A percentile compares a stretch with the other conserved stretches of the same genome.
phyloP scores from a whole-genome alignment of 2,329 filamentous ascomycete species.

The Mycosphaerella arachidis region DNA sequence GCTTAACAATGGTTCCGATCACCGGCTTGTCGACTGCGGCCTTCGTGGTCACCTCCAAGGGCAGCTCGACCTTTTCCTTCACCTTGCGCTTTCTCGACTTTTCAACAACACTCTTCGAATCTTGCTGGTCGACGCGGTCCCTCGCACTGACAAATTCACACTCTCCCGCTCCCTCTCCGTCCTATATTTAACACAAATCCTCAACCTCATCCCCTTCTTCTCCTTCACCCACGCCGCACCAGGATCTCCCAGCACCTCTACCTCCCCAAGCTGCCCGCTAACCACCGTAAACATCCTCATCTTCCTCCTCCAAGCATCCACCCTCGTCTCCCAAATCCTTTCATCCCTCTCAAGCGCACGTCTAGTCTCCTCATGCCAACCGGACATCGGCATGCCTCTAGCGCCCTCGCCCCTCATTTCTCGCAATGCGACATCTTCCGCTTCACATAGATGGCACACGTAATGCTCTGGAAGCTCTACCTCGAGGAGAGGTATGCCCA shows the following conservation, averaged over 20 bases:
- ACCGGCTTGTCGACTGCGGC: not conserved
- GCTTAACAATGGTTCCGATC: not conserved
- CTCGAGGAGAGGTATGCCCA: conserved; percentile 71
- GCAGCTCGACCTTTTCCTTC: not conserved
- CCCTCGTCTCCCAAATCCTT: conserved; percentile 65
- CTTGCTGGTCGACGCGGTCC: not conserved
- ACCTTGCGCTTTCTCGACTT: not conserved
- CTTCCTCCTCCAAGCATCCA: not conserved
- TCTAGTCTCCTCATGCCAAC: conserved; percentile 73
- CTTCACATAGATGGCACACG: conserved; percentile 77
- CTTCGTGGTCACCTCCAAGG: not conserved
- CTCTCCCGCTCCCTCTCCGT: not conserved
- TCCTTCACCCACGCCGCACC: not conserved
- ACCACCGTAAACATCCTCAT: too few relatives aligned
- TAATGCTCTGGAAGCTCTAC: conserved; percentile 66
- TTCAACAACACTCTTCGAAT: not conserved
- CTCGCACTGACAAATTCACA: not conserved
- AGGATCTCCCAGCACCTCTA: not conserved
- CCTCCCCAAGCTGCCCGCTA: not conserved
- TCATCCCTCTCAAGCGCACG: conserved; percentile 72
- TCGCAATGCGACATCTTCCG: conserved; percentile 32
- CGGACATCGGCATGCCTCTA: conserved; percentile 36
- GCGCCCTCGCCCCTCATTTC: not conserved
- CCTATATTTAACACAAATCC: not conserved
- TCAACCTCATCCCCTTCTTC: not conserved